Evolutionary conservation across 441 rosid species (phyloP).

Genomic region (Hypseocharis bilobata): DNA sequence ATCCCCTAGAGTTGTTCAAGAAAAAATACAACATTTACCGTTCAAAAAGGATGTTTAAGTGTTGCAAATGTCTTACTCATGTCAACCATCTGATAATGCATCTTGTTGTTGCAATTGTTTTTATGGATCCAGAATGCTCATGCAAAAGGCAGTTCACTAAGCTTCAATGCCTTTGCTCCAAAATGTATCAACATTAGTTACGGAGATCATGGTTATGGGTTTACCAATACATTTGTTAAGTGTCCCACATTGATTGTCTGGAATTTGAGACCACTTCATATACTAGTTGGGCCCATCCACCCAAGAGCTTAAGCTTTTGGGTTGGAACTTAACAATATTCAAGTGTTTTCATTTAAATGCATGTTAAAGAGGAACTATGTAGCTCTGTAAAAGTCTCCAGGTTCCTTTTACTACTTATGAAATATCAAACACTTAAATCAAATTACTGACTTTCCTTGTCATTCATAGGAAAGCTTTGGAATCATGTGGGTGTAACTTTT

Average conservation of each 20-base stretch:
- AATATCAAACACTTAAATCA: neutral
- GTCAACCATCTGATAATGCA: too few relatives aligned
- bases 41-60: too few relatives aligned
- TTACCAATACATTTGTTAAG: too few relatives aligned
- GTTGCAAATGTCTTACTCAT: too few relatives aligned
- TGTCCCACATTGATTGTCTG: too few relatives aligned
- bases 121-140: neutral
- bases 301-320: too few relatives aligned
- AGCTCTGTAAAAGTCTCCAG: neutral
- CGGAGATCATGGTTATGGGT: neutral
- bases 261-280: too few relatives aligned
- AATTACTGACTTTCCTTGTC: neutral
- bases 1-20: too few relatives aligned
- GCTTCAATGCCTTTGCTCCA: neutral
- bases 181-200: neutral
- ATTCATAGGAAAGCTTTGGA: neutral
- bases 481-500: neutral
- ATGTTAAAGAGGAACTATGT: neutral
- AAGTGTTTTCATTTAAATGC: neutral
- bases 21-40: too few relatives aligned
- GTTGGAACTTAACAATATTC: neutral
- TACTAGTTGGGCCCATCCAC: too few relatives aligned
- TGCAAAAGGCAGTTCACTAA: neutral
- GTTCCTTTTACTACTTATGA: constrained; percentile 1
- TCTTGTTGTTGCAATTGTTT: too few relatives aligned